Percentiles rank a stretch among this genome's conserved stretches.
Conservation (phyloP, 768 basidiomycete genomes). For the Phylloporus sp. region DNA sequence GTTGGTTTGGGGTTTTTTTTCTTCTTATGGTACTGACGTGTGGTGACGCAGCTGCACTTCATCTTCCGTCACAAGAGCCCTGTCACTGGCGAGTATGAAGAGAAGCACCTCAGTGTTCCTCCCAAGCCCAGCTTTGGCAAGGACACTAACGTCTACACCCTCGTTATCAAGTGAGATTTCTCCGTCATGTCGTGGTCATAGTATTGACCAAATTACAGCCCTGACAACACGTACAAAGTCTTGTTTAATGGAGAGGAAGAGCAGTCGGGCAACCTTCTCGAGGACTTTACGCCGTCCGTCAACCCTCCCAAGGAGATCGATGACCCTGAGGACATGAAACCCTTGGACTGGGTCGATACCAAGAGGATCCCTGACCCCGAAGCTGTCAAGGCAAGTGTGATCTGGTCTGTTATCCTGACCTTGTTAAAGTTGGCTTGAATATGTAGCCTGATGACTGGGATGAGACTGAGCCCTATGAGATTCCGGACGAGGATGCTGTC, state of each 20-base stretch:
- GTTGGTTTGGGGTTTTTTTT: constrained; percentile 33
- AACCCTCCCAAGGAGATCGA: constrained; percentile 93
- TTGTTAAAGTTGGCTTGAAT: constrained; percentile 20
- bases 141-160: constrained; percentile 89
- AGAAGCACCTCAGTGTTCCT: constrained; percentile 87
- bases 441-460: constrained; percentile 89
- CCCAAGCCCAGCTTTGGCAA: constrained; percentile 87
- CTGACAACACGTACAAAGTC: constrained; percentile 92
- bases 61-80: constrained; percentile 99
- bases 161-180: constrained; percentile 72
- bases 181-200: background rate
- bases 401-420: background rate
- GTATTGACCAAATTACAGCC: constrained; percentile 42
- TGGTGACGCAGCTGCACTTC: constrained; percentile 73
- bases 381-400: constrained; percentile 60
- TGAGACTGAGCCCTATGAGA: constrained; percentile 91
- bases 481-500: constrained; percentile 77
- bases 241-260: constrained; percentile 82
- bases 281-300: constrained; percentile 90
- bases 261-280: constrained; percentile 77
- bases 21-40: background rate
- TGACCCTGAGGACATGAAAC: constrained; percentile 88
- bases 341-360: constrained; percentile 87
- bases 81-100: constrained; percentile 86
- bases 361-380: constrained; percentile 81